phyloP scores from a whole-genome alignment of 2,329 filamentous ascomycete species.

The Talaromyces sp. region DNA sequence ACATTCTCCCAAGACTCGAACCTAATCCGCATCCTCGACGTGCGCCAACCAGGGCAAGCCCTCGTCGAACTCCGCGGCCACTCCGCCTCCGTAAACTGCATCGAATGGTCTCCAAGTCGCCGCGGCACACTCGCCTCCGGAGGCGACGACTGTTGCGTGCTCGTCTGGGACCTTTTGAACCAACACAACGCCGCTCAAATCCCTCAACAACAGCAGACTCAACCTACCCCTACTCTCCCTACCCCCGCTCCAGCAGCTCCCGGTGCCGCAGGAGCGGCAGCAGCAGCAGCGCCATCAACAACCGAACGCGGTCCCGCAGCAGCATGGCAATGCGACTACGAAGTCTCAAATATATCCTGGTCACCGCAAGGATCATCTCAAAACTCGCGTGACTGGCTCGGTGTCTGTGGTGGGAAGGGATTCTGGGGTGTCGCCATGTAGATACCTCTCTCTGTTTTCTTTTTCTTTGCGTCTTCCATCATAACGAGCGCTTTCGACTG shows the following conservation, averaged over 20 bases:
- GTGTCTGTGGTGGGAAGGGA: slow-evolving; percentile 45
- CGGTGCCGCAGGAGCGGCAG: slow-evolving; percentile 16
- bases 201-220: slow-evolving; percentile 12
- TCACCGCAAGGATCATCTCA: slow-evolving; percentile 38
- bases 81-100: slow-evolving; percentile 77
- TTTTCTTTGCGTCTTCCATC: not conserved
- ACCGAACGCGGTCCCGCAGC: slow-evolving; percentile 44
- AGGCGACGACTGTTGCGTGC: slow-evolving; percentile 83
- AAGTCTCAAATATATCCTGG: slow-evolving; percentile 48
- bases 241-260: slow-evolving; percentile 21
- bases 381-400: slow-evolving; percentile 40
- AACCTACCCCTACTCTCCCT: slow-evolving; percentile 31
- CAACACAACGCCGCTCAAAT: slow-evolving; percentile 52
- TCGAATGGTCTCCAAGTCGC: slow-evolving; percentile 90
- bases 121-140: slow-evolving; percentile 88
- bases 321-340: slow-evolving; percentile 46
- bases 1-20: slow-evolving; percentile 94
- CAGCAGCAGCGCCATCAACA: slow-evolving; percentile 25
- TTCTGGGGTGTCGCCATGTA: slow-evolving; percentile 44
- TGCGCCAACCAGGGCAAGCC: slow-evolving; percentile 92
- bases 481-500: not conserved
- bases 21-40: slow-evolving; percentile 89
- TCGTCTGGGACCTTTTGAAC: slow-evolving; percentile 90
- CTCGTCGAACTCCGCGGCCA: slow-evolving; percentile 91
- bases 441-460: slow-evolving; percentile 10